Conservation (phyloP, 768 basidiomycete species). For the Cubamyces sp. region DNA sequence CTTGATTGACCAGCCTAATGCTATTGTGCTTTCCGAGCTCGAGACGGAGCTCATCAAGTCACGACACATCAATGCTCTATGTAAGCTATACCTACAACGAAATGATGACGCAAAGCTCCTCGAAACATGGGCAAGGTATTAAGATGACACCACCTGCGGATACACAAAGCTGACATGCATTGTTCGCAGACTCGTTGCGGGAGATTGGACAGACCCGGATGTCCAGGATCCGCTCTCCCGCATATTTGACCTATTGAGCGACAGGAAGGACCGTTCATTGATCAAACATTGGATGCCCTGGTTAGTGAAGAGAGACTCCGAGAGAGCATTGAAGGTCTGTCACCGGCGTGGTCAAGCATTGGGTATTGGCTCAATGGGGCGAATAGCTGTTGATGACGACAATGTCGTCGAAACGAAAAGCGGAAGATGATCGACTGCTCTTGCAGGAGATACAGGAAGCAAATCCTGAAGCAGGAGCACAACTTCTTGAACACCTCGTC, state of each 20-base stretch:
- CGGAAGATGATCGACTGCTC: slow-evolving; percentile 63
- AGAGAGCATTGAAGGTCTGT: slow-evolving; percentile 70
- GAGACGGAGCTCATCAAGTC: slow-evolving; percentile 56
- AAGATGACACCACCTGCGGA: slow-evolving; percentile 13
- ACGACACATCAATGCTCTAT: slow-evolving; percentile 63
- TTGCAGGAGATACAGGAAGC: slow-evolving; percentile 60
- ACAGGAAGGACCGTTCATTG: slow-evolving; percentile 61
- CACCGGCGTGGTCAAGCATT: neutral
- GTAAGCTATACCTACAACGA: slow-evolving; percentile 58
- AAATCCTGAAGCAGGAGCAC: slow-evolving; percentile 61
- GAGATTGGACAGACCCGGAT: slow-evolving; percentile 63
- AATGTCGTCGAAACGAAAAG: slow-evolving; percentile 57
- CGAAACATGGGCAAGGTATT: slow-evolving; percentile 70
- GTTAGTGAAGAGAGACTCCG: slow-evolving; percentile 70
- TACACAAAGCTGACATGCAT: neutral
- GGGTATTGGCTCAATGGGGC: neutral
- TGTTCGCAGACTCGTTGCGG: slow-evolving; percentile 61
- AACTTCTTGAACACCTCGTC: slow-evolving; percentile 83
- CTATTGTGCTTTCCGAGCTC: slow-evolving; percentile 61
- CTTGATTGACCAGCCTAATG: slow-evolving; percentile 57
- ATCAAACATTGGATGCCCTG: slow-evolving; percentile 81
- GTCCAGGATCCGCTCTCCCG: slow-evolving; percentile 65
- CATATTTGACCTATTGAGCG: slow-evolving; percentile 59
- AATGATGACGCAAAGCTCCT: slow-evolving; percentile 66
- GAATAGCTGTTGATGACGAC: slow-evolving; percentile 63